Evolutionary conservation across 352 stramenopile species (phyloP), one percentile per base, ranked within the genome.

Genomic region (Globisporangium sylvaticum): DNA sequence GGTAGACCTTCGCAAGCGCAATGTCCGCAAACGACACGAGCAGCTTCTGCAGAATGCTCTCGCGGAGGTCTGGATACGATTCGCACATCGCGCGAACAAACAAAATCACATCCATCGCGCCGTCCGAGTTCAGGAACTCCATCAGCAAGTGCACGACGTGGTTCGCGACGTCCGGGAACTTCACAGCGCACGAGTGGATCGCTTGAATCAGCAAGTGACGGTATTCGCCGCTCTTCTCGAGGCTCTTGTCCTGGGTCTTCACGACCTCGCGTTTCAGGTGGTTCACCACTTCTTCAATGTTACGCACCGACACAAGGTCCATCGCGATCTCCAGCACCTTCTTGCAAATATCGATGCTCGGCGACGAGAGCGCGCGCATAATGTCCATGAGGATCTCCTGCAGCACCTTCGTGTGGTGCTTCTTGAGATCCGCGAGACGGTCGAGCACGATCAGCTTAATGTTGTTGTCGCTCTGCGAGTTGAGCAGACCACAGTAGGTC

Each of bases 391-490:
- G 80, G 39, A 99, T 91, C 72, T 99, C 97, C 79, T 99, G 97
- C 37, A 99, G 71, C 67, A 99, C 89, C 84, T 99, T 99, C 27
- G 88, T 92, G 68, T 98, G 91, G 71, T 98, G 95, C 74, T 98
- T 97, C 78, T 98, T 98, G n/a, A 99, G 84, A 55, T 97, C 92
- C 24, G 92, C 92, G 14, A 99, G 84, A 4, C 97, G 91, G 71
- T 99, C 97, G 22, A 99, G 84, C 46, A 99, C 96, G 79, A 99
- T 99, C 15, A 99, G 88, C 83, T 99, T 99, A 58, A 99, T 96
- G 72, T 99, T 99, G 81, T 99, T 99, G 80, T 99, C 98, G 76
- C 97, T 99, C 77, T 99, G 96, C 37, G 87, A 95, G 77, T 98
- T 99, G 18, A 99, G 84, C 39, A 99, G 83, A 2, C 89, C 94